A percentile compares a stretch with the other conserved stretches of the same genome.
These are phyloP conservation scores for Aspergillus sp. DNA, from an alignment of 2,329 filamentous ascomycete species.

Conservation along the genomic window DNA sequence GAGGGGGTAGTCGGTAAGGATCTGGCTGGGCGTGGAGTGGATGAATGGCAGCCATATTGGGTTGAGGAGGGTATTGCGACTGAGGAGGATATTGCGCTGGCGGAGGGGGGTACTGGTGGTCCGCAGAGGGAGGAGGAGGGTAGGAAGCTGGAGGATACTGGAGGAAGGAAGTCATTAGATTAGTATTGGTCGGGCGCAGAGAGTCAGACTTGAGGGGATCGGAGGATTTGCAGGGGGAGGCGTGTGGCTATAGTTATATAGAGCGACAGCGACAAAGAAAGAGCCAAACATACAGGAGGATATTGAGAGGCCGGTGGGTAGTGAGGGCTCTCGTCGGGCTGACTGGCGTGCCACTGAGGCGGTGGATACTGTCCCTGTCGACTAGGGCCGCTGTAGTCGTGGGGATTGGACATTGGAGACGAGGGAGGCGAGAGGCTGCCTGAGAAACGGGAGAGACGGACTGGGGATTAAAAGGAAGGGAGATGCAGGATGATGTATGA, in stretches of 20 bases:
- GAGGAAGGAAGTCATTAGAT: constrained; percentile 3
- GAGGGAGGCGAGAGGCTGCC: constrained; percentile 21
- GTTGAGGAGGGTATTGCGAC: constrained; percentile 36
- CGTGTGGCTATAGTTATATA: not conserved
- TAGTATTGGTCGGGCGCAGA: not conserved
- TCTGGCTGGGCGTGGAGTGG: constrained; percentile 42
- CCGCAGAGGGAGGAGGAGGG: constrained; percentile 32
- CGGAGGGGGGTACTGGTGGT: constrained; percentile 33
- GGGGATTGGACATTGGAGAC: constrained; percentile 44
- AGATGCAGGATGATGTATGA: constrained; percentile 31
- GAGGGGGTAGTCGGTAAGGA: constrained; percentile 45
- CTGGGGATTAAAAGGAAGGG: constrained; percentile 19
- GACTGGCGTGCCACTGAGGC: constrained; percentile 41
- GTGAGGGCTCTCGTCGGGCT: constrained; percentile 39
- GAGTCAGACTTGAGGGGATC: not conserved
- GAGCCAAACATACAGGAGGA: constrained; percentile 34
- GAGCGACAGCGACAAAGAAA: not conserved
- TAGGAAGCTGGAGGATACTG: constrained; percentile 35
- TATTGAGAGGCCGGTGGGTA: constrained; percentile 37
- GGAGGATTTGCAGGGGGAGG: not conserved
- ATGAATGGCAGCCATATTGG: constrained; percentile 45
- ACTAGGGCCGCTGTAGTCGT: constrained; percentile 42
- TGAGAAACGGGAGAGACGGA: constrained; percentile 21
- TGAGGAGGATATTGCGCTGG: constrained; percentile 38
- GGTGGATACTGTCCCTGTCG: constrained; percentile 48